Evolutionary conservation across 2,329 filamentous ascomycete genomes (phyloP), one percentile per base, ranked within the genome.

Genomic region (Thermomyces lanuginosus): DNA sequence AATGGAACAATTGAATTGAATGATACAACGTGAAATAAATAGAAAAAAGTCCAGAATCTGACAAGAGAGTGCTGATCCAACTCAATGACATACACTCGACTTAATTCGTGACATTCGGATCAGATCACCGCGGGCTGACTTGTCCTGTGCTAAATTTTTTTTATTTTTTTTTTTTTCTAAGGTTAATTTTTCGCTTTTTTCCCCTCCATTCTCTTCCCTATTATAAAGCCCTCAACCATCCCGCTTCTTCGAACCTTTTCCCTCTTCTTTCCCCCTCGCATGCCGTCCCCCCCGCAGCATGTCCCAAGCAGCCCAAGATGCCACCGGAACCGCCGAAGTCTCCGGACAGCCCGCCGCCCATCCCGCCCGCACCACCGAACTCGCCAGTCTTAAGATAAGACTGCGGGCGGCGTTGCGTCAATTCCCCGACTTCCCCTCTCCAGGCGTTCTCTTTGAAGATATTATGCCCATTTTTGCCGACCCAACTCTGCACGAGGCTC

Each of bases 401-500:
- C 66, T 84, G 64, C 65, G 73, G 49, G 57, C 60, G 41, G 70
- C 76, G 33, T 70, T 95, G 42, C 79, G 80, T 56, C 75, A 83
- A 54, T 92, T 82, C 61, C 72, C 74, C 46, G 82, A 95, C 64
- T 95, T 93, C 61, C 86, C 86, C 33, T 75, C 77, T 39, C 74
- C 78, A 23, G 86, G 89, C 53, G 86, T 98, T 49, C 67, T 92
- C 46, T 98, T 98, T 58, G 82, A 93, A 62, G 89, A 98, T 53
- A 95, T 98, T 58, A 76, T 98, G 56, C 89, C 89, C 35, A 76
- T 95, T 49, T 95, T 98, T 64, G 73, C 80, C 51, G 68, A 82
- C 48, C 72, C 75, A 29, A 49, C 54, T 27, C 64, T 79, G 35
- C 86, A 93, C 60, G 64, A 69, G 41, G 66, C 72, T 30, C 75